Evolutionary conservation across 1,284 basidiomycete species (phyloP).

Genomic region (Termitomyces sp.): DNA sequence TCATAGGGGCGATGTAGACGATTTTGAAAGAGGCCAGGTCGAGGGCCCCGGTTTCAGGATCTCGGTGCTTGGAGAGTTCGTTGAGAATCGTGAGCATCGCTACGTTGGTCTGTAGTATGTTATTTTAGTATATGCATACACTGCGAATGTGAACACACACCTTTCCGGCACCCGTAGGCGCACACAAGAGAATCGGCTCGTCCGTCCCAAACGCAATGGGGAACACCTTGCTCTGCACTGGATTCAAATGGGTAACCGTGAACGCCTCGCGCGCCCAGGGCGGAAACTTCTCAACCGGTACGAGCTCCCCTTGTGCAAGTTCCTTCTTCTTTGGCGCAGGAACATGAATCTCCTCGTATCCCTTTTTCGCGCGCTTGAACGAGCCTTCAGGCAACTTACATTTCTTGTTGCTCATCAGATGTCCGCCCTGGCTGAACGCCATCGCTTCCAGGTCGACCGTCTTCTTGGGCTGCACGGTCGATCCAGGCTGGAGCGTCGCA

Average conservation of each 20-base stretch:
- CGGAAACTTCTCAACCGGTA: slow-evolving; percentile 76
- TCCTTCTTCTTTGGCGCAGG: slow-evolving; percentile 87
- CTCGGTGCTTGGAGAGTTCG: slow-evolving; percentile 81
- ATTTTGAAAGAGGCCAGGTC: slow-evolving; percentile 95
- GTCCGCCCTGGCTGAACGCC: slow-evolving; percentile 94
- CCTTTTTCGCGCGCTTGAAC: slow-evolving; percentile 95
- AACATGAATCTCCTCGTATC: slow-evolving; percentile 98
- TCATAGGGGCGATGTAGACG: slow-evolving; percentile 99
- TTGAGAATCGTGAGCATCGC: slow-evolving; percentile 93
- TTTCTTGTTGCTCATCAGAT: slow-evolving; percentile 98
- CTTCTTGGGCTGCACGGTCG: slow-evolving; percentile 81
- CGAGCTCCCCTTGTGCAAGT: slow-evolving; percentile 62
- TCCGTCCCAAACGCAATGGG: slow-evolving; percentile 93
- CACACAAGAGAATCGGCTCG: slow-evolving; percentile 94
- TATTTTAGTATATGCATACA: slow-evolving; percentile 6
- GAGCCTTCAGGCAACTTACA: slow-evolving; percentile 96
- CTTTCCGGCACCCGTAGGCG: slow-evolving; percentile 98
- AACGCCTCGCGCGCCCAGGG: slow-evolving; percentile 88
- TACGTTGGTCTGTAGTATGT: slow-evolving; percentile 79
- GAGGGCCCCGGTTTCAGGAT: slow-evolving; percentile 80
- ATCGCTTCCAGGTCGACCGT: slow-evolving; percentile 91
- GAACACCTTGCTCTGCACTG: slow-evolving; percentile 91
- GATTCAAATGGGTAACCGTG: slow-evolving; percentile 80
- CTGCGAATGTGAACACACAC: slow-evolving; percentile 35
- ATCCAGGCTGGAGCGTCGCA: slow-evolving; percentile 85